Conservation (phyloP, 2,329 filamentous ascomycete species). For the Aspergillus sp. region DNA sequence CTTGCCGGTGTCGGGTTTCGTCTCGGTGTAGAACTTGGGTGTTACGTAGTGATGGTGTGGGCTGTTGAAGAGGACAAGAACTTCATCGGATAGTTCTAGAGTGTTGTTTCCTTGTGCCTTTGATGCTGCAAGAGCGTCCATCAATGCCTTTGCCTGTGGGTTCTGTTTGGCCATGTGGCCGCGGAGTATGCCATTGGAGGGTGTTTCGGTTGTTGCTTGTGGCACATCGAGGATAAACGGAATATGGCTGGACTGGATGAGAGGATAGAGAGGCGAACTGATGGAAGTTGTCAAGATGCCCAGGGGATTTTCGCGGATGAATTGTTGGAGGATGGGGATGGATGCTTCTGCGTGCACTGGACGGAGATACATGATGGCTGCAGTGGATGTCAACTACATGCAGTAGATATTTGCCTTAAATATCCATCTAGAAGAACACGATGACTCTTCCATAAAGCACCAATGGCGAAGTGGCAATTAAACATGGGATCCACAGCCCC, state of each 20-base stretch:
- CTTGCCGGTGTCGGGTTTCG: constrained; percentile 60
- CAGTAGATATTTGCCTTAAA: no score
- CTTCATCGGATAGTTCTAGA: constrained; percentile 44
- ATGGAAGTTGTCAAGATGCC: constrained; percentile 62
- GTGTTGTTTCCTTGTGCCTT: constrained; percentile 10
- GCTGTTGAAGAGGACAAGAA: constrained; percentile 59
- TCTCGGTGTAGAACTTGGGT: constrained; percentile 63
- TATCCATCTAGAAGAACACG: no score
- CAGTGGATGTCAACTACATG: not conserved
- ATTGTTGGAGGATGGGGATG: constrained; percentile 46
- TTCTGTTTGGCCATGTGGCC: constrained; percentile 62
- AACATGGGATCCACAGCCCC: no score
- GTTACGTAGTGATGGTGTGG: constrained; percentile 61
- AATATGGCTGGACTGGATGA: constrained; percentile 58
- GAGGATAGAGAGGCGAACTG: constrained; percentile 42
- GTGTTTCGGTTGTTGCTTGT: constrained; percentile 27
- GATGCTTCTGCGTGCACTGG: constrained; percentile 49
- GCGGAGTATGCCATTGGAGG: constrained; percentile 44
- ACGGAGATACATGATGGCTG: constrained; percentile 55
- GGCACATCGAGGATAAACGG: constrained; percentile 54
- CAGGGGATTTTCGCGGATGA: constrained; percentile 58
- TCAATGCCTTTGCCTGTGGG: constrained; percentile 59
- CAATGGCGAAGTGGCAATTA: no score
- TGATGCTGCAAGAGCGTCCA: constrained; percentile 38
- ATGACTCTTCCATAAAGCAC: no score